Evolutionary conservation across 139 green algal species (phyloP).

Genomic region (Chlamydomonas eustigma): DNA sequence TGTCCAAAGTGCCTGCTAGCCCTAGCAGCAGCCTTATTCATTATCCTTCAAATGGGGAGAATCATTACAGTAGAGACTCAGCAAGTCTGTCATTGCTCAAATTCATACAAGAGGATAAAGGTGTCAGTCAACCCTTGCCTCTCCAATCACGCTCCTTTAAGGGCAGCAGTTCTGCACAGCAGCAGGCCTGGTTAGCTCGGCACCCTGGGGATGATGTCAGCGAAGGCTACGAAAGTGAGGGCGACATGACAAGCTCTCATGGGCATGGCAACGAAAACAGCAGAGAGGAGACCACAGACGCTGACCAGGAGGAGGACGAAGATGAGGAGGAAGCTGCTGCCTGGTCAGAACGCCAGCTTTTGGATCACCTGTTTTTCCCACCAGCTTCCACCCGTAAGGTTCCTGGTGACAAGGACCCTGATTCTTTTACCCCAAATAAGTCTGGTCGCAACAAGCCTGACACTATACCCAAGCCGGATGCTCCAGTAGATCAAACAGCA

Average conservation of each 20-base stretch:
- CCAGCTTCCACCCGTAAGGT: no score
- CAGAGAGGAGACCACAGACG: background rate
- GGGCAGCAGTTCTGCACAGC: no score
- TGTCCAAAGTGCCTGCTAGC: background rate
- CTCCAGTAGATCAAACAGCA: no score
- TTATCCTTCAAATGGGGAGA: no score
- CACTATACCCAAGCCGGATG: background rate
- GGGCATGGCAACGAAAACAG: background rate
- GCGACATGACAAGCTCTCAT: no score
- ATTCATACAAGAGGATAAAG: background rate
- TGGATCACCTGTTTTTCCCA: constrained; percentile 14
- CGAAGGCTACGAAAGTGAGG: background rate
- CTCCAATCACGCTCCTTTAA: no score
- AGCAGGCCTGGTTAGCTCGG: background rate
- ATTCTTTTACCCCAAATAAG: no score
- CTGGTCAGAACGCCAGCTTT: constrained; percentile 13
- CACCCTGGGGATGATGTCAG: background rate
- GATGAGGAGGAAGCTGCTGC: constrained; percentile 1
- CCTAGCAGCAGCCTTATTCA: background rate
- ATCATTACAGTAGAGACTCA: no score
- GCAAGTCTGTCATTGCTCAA: background rate
- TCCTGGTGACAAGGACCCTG: no score
- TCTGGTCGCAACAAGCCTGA: no score
- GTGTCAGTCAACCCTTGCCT: background rate
- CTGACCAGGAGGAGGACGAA: background rate